phyloP scores from a whole-genome alignment of 2,329 filamentous ascomycete genomes.

The Penicillium polonicum region DNA sequence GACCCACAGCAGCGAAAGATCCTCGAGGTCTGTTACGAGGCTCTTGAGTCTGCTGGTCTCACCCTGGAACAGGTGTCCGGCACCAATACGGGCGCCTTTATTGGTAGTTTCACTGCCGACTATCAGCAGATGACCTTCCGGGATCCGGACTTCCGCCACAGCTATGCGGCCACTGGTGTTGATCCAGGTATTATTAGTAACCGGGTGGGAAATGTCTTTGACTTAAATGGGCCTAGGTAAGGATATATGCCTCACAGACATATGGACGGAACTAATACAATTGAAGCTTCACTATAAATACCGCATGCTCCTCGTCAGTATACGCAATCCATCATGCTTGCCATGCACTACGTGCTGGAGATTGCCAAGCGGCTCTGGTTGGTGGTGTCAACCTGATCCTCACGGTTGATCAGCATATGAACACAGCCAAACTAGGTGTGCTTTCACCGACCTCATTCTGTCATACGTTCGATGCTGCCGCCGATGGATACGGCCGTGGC shows the following conservation, averaged over 20 bases:
- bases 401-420: background rate
- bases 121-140: background rate
- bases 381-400: background rate
- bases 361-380: background rate
- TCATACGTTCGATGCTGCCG: background rate
- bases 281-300: background rate
- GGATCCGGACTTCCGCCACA: background rate
- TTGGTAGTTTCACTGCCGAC: too few relatives aligned
- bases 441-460: background rate
- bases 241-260: too few relatives aligned
- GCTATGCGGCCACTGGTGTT: background rate
- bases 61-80: too few relatives aligned
- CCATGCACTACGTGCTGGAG: background rate
- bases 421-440: background rate
- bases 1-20: too few relatives aligned
- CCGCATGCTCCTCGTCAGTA: background rate
- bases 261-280: too few relatives aligned
- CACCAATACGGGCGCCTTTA: too few relatives aligned
- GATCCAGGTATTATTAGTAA: background rate
- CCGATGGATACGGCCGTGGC: background rate
- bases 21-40: too few relatives aligned
- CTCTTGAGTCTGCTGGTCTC: too few relatives aligned
- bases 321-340: background rate
- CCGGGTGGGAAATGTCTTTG: background rate
- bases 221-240: background rate